phyloP scores from a whole-genome alignment of 164 flowering plant genomes.

The Umbilicus rupestris region DNA sequence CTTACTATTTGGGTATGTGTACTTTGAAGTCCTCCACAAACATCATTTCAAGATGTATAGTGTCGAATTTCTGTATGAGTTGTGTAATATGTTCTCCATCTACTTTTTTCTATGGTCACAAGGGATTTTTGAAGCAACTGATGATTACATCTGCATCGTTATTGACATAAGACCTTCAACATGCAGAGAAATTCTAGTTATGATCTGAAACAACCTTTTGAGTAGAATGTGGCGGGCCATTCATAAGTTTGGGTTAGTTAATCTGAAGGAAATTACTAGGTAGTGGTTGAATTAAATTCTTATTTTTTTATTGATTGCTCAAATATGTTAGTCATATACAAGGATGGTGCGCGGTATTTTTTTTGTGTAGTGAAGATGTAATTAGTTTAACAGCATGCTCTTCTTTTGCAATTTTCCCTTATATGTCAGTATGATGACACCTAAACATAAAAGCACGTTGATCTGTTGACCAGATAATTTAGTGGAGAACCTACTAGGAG shows the following conservation, averaged over 20 bases:
- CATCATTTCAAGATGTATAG: too few relatives aligned
- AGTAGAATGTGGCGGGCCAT: not conserved
- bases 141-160: too few relatives aligned
- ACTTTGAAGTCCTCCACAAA: too few relatives aligned
- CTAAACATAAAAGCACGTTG: not conserved
- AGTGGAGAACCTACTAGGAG: slow-evolving; percentile 82
- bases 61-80: too few relatives aligned
- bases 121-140: too few relatives aligned
- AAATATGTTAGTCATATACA: not conserved
- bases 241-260: not conserved
- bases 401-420: not conserved
- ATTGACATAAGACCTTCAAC: too few relatives aligned
- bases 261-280: not conserved
- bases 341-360: not conserved
- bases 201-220: not conserved
- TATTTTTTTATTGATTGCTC: not conserved
- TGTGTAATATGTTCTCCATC: too few relatives aligned
- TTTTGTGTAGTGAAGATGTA: not conserved
- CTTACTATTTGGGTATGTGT: not conserved
- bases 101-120: too few relatives aligned
- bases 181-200: too few relatives aligned
- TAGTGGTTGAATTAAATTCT: not conserved
- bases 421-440: not conserved
- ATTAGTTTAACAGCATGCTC: not conserved
- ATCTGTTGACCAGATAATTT: slow-evolving; percentile 56